Evolutionary conservation across 1,284 basidiomycete species (phyloP).

Genomic region (Trichosporon asahii): DNA sequence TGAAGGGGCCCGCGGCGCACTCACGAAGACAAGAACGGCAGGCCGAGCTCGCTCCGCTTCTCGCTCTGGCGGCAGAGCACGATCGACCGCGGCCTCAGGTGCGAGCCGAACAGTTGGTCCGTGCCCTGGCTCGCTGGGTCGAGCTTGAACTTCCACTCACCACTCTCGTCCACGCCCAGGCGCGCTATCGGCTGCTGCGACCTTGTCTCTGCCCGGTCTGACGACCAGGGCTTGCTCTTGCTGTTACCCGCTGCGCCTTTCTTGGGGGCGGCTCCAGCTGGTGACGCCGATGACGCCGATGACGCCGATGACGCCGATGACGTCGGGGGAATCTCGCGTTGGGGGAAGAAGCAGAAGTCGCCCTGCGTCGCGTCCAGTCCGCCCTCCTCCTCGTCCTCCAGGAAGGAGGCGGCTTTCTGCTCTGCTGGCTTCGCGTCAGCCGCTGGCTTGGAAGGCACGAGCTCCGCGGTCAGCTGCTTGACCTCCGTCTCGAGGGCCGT

Average conservation of each 20-base stretch:
- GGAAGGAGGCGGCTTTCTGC: neutral
- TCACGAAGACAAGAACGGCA: conserved; percentile 16
- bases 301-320: neutral
- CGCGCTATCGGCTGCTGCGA: conserved; percentile 17
- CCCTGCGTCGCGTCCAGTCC: conserved; percentile 3
- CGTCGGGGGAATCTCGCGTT: neutral
- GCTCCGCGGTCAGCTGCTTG: neutral
- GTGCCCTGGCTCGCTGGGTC: conserved; percentile 1
- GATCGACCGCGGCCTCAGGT: conserved; percentile 8
- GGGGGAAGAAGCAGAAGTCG: conserved; percentile 3
- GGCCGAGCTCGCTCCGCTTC: conserved; percentile 1
- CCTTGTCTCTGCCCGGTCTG: neutral
- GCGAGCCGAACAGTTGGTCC: conserved; percentile 6
- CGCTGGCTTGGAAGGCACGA: neutral
- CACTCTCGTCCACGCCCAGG: conserved; percentile 19
- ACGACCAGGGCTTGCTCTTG: neutral
- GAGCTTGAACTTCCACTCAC: conserved; percentile 21
- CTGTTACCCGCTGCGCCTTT: neutral
- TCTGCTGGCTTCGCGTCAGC: neutral
- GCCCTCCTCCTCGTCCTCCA: conserved; percentile 9
- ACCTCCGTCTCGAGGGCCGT: neutral
- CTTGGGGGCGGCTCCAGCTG: neutral
- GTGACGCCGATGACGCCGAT: neutral
- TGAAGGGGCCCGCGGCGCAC: neutral
- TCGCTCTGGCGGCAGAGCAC: conserved; percentile 10